phyloP scores from a whole-genome alignment of 495 filamentous ascomycete species.

The Monascus purpureus region DNA sequence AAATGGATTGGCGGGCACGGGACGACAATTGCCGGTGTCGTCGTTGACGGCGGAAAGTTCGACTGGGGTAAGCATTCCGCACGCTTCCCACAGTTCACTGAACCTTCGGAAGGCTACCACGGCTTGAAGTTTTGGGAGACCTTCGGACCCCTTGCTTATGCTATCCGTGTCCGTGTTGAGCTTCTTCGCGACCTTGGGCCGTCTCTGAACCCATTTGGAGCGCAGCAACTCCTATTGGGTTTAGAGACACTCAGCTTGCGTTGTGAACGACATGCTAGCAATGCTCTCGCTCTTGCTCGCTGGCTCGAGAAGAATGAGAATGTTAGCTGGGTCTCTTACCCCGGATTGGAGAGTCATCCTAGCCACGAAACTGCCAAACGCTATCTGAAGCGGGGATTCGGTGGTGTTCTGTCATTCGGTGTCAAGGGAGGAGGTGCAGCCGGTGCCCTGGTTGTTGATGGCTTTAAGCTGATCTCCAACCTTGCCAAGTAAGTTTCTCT shows the following conservation, averaged over 20 bases:
- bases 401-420: slow-evolving; percentile 85
- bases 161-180: slow-evolving; percentile 72
- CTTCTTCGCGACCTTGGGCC: slow-evolving; percentile 80
- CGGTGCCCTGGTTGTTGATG: slow-evolving; percentile 79
- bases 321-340: slow-evolving; percentile 91
- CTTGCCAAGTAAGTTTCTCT: slow-evolving; percentile 52
- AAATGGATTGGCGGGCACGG: slow-evolving; percentile 99
- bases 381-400: slow-evolving; percentile 78
- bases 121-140: slow-evolving; percentile 97
- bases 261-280: slow-evolving; percentile 75
- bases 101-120: slow-evolving; percentile 88
- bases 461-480: slow-evolving; percentile 90
- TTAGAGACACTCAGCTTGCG: slow-evolving; percentile 83
- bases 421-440: slow-evolving; percentile 76
- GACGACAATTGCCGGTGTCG: slow-evolving; percentile 82
- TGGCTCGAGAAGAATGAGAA: slow-evolving; percentile 76
- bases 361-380: slow-evolving; percentile 75
- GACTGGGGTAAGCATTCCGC: slow-evolving; percentile 85
- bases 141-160: slow-evolving; percentile 73
- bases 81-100: slow-evolving; percentile 86
- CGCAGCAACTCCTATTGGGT: slow-evolving; percentile 86
- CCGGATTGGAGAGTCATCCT: slow-evolving; percentile 69
- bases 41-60: slow-evolving; percentile 89
- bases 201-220: slow-evolving; percentile 80
- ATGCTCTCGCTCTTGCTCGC: slow-evolving; percentile 65